Percentiles rank a stretch among this genome's conserved stretches.
Conservation (phyloP, 2,329 filamentous ascomycete species). For the Penicillium sp. region DNA sequence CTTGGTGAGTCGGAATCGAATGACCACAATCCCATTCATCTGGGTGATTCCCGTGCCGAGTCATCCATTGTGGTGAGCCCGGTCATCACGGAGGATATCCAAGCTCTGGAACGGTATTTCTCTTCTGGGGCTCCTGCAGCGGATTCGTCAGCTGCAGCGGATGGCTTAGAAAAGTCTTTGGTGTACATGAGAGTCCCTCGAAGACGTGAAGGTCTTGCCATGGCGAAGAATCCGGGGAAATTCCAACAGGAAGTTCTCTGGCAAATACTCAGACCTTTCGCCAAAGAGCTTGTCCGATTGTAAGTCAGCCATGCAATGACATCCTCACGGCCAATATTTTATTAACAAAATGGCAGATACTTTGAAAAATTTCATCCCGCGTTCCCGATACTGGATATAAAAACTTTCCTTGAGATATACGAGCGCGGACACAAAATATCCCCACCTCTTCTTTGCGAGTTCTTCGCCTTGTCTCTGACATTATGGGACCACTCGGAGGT, state of each 20-base stretch:
- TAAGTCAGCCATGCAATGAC: background rate
- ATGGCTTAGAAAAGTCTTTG: background rate
- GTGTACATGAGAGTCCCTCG: slow-evolving; percentile 3
- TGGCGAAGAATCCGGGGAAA: background rate
- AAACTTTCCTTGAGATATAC: slow-evolving; percentile 1
- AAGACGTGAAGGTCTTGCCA: background rate
- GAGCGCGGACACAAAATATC: slow-evolving; percentile 1
- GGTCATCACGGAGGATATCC: background rate
- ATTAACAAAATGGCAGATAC: background rate
- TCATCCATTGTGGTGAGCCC: slow-evolving; percentile 3
- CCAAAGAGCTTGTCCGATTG: background rate
- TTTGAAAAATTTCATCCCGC: slow-evolving; percentile 1
- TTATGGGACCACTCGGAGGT: slow-evolving; percentile 3
- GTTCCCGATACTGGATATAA: background rate
- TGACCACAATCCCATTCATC: slow-evolving; percentile 1
- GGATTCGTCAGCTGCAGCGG: background rate
- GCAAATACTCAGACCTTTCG: background rate
- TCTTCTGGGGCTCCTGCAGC: background rate
- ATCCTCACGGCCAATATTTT: background rate
- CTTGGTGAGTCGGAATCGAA: background rate
- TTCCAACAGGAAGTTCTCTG: background rate
- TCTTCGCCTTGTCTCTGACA: background rate
- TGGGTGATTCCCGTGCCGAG: background rate
- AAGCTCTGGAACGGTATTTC: slow-evolving; percentile 1
- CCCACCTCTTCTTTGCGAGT: background rate